These are phyloP conservation scores for Rutstroemia sp. DNA, from an alignment of 2,329 filamentous ascomycete genomes.

Conservation along the genomic window DNA sequence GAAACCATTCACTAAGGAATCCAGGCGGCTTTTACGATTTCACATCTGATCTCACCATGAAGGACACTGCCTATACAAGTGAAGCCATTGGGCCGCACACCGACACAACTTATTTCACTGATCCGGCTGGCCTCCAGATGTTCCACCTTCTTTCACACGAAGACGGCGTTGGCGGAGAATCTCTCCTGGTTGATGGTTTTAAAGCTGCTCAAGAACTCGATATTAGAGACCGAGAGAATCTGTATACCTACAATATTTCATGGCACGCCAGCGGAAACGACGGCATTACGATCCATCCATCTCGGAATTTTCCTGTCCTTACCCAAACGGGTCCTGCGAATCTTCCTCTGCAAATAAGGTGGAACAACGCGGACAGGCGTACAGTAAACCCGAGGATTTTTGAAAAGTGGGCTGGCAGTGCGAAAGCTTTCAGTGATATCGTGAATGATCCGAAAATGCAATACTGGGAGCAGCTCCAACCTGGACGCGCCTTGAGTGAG, in stretches of 20 bases:
- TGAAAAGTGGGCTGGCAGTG: constrained; percentile 68
- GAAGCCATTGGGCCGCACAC: constrained; percentile 73
- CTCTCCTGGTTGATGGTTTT: constrained; percentile 82
- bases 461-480: constrained; percentile 74
- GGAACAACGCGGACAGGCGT: constrained; percentile 93
- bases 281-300: constrained; percentile 72
- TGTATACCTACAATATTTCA: constrained; percentile 53
- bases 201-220: constrained; percentile 56
- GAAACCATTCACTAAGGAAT: constrained; percentile 9
- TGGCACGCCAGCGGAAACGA: constrained; percentile 85
- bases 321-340: neutral
- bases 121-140: constrained; percentile 83
- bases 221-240: constrained; percentile 44
- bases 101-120: constrained; percentile 92
- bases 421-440: constrained; percentile 64
- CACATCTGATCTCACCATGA: constrained; percentile 76
- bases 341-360: constrained; percentile 63
- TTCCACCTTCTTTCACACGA: constrained; percentile 87
- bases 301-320: constrained; percentile 64
- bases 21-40: constrained; percentile 74
- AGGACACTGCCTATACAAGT: constrained; percentile 85
- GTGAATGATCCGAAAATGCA: constrained; percentile 58
- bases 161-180: constrained; percentile 61
- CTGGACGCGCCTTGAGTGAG: constrained; percentile 70
- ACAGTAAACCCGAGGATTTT: constrained; percentile 21